Evolutionary conservation across 768 basidiomycete genomes (phyloP).

Genomic region (Mycena haematopus): DNA sequence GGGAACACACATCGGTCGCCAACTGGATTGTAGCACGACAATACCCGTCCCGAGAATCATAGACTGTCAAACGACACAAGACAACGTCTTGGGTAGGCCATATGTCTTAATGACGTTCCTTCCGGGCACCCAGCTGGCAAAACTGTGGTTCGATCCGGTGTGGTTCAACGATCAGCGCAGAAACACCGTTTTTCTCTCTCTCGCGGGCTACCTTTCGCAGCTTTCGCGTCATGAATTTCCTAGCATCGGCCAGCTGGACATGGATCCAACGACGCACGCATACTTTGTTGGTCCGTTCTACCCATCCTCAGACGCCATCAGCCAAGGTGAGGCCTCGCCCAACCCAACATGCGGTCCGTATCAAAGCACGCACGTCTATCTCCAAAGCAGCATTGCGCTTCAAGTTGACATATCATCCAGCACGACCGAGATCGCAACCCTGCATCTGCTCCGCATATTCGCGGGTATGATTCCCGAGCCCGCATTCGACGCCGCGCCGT

Average conservation of each 20-base stretch:
- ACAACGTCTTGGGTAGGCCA: constrained; percentile 26
- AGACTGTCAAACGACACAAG: constrained; percentile 14
- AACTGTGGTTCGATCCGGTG: constrained; percentile 30
- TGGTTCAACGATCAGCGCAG: constrained; percentile 19
- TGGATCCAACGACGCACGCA: constrained; percentile 4
- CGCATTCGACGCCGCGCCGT: constrained; percentile 33
- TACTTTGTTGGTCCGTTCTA: constrained; percentile 11
- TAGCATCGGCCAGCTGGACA: constrained; percentile 15
- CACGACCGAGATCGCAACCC: constrained; percentile 11
- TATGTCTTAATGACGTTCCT: constrained; percentile 29
- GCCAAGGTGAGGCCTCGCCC: constrained; percentile 6
- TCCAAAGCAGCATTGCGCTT: constrained; percentile 2
- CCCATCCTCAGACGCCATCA: not conserved
- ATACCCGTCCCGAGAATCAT: too few species aligned
- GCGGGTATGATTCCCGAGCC: constrained; percentile 27
- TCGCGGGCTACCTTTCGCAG: constrained; percentile 24
- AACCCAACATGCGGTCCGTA: constrained; percentile 10
- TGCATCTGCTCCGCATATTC: constrained; percentile 13
- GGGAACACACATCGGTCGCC: not conserved
- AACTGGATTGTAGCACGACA: too few species aligned
- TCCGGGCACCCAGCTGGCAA: constrained; percentile 23
- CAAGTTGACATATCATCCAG: constrained; percentile 6
- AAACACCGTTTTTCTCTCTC: constrained; percentile 12
- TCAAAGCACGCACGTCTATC: constrained; percentile 15
- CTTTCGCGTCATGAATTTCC: constrained; percentile 18